phyloP scores from a whole-genome alignment of 2,329 filamentous ascomycete genomes.

The Penicillium thymicola region DNA sequence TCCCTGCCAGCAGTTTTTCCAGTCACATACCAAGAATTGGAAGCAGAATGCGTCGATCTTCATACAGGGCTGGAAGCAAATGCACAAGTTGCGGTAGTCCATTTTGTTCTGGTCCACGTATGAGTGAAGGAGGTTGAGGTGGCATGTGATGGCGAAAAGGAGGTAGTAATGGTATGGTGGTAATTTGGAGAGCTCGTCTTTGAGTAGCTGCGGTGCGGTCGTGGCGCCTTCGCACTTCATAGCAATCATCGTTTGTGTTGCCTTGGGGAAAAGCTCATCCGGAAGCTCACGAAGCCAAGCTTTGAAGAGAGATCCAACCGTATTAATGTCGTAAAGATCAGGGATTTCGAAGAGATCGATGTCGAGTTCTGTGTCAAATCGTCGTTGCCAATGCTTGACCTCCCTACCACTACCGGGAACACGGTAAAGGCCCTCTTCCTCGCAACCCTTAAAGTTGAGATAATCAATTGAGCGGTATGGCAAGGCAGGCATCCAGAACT shows the following conservation, averaged over 20 bases:
- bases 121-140: constrained; percentile 84
- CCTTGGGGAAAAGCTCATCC: constrained; percentile 87
- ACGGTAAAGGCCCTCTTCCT: constrained; percentile 89
- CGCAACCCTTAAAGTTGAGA: constrained; percentile 88
- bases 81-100: constrained; percentile 92
- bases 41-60: constrained; percentile 95
- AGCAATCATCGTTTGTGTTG: constrained; percentile 73
- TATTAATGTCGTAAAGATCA: constrained; percentile 93
- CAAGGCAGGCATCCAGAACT: constrained; percentile 97
- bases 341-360: constrained; percentile 85
- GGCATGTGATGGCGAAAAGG: constrained; percentile 94
- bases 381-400: constrained; percentile 89
- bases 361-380: constrained; percentile 84
- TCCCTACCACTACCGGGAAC: constrained; percentile 87
- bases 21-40: constrained; percentile 90
- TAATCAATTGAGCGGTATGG: constrained; percentile 97
- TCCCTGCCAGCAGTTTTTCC: constrained; percentile 95
- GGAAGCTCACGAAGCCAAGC: constrained; percentile 94
- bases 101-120: constrained; percentile 97
- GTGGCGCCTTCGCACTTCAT: constrained; percentile 76
- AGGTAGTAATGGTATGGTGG: constrained; percentile 97
- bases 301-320: constrained; percentile 93
- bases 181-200: constrained; percentile 89
- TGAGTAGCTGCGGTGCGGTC: constrained; percentile 76
- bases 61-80: constrained; percentile 96